A percentile compares a stretch with the other conserved stretches of the same genome.
These are phyloP conservation scores for Rhizopogon salebrosus DNA, from an alignment of 768 basidiomycete genomes.

Conservation along the genomic window DNA sequence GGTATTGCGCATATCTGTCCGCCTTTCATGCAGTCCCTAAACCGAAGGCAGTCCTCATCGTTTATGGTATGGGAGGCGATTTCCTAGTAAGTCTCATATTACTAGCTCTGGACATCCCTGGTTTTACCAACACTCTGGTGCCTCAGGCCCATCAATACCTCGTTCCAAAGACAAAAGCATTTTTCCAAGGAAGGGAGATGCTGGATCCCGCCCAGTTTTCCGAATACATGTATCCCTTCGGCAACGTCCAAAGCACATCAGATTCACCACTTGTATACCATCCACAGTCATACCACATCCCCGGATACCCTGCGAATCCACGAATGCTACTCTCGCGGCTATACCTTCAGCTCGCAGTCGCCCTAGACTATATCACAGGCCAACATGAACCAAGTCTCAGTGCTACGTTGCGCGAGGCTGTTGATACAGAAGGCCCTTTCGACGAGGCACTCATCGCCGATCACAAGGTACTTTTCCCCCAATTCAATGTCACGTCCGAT, in stretches of 20 bases:
- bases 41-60: constrained; percentile 48
- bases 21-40: constrained; percentile 48
- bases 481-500: constrained; percentile 28
- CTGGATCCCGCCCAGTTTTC: constrained; percentile 43
- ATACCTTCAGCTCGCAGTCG: constrained; percentile 54
- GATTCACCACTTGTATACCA: constrained; percentile 46
- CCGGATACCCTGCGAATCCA: constrained; percentile 58
- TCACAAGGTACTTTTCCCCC: constrained; percentile 41
- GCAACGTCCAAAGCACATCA: constrained; percentile 20
- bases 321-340: constrained; percentile 55
- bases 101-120: neutral
- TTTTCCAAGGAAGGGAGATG: constrained; percentile 52
- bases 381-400: constrained; percentile 43
- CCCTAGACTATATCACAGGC: constrained; percentile 55
- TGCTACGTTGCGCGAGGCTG: constrained; percentile 25
- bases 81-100: constrained; percentile 32
- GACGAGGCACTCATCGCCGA: constrained; percentile 3
- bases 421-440: constrained; percentile 19
- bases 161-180: constrained; percentile 39
- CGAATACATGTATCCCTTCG: constrained; percentile 42
- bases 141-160: constrained; percentile 49
- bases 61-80: constrained; percentile 65
- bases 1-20: constrained; percentile 58
- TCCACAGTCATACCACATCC: constrained; percentile 37
- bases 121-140: neutral